Evolutionary conservation across 2,329 filamentous ascomycete species (phyloP), one percentile per base, ranked within the genome.

Genomic region (Aspergillus candidus): DNA sequence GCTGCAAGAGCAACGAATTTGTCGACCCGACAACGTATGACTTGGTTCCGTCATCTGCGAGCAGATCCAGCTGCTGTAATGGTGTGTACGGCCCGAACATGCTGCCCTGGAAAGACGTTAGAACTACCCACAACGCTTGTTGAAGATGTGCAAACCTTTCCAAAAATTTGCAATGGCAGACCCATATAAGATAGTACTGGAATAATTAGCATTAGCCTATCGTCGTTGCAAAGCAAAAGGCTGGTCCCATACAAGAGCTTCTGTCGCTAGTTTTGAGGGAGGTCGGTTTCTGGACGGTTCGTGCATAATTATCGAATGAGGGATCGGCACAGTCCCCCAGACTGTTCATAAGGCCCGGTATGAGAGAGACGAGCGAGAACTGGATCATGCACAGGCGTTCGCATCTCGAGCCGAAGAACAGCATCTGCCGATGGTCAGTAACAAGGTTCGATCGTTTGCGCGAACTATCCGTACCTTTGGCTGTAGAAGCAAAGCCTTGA

Each of bases 311-410:
- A 66, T 96, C 84, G 64, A 97, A 79, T 35, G 90, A 84, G n/a
- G 93, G 93, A 61, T 95, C 89, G 39, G 93, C 91, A 58, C 88
- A 94, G 69, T 98, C 93, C 68, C 94, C 84, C n/a, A 98, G 78
- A 58, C 86, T 88, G 59, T 88, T 82, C 59, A 97, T 83, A 45
- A 98, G 79, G 47, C 90, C 89, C 37, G 93, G 93, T 71, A 98
- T 94, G 59, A 98, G 75, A 41, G 91, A 96, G 56, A 98, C 84
- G 36, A 98, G 78, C 35, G 91, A 93, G 71, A 97, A 98, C 67
- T 98, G 93, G 70, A 95, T 90, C 86, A 97, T 94, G 77, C 93
- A 98, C 55, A 98, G 73, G 52, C 86, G 80, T 68, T 98, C 93
- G 67, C 93, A 97, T 57, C 89, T 83, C n/a, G 91, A 89, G 50